A percentile compares a stretch with the other conserved stretches of the same genome.
Conservation (phyloP, 306 rosid species). For the Sicyos baderoa region DNA sequence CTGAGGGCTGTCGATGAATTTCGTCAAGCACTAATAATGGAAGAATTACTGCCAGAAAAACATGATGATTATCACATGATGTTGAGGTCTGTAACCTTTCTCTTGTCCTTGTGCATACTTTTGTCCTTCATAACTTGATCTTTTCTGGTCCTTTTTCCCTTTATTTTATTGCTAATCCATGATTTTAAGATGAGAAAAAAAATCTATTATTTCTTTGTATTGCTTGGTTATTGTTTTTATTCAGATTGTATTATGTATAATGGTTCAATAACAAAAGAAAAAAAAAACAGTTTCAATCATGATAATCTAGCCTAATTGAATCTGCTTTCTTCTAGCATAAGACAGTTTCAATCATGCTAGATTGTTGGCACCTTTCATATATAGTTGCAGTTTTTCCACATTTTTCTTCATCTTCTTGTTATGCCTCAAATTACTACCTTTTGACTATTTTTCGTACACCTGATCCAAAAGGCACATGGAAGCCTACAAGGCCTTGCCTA, state of each 20-base stretch:
- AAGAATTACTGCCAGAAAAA: slow-evolving; percentile 68
- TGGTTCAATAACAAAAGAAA: background rate
- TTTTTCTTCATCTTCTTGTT: background rate
- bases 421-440: background rate
- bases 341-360: slow-evolving; percentile 4
- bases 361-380: slow-evolving; percentile 1
- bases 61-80: slow-evolving; percentile 87
- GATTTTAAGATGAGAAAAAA: background rate
- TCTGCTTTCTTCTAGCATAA: background rate
- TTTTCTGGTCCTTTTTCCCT: background rate
- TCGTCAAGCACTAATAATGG: slow-evolving; percentile 59
- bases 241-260: background rate
- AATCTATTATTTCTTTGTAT: background rate
- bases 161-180: background rate
- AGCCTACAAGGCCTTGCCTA: background rate
- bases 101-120: too few relatives aligned
- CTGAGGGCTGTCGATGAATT: slow-evolving; percentile 72
- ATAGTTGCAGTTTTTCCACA: background rate
- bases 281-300: background rate
- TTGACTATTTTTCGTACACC: slow-evolving; percentile 8
- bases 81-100: slow-evolving; percentile 49
- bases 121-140: too few relatives aligned
- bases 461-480: background rate
- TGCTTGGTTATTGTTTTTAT: background rate
- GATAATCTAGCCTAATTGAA: too few relatives aligned